Evolutionary conservation across 1,284 basidiomycete genomes (phyloP), one percentile per base, ranked within the genome.

Genomic region (Austroboletus novae-zelandiae): DNA sequence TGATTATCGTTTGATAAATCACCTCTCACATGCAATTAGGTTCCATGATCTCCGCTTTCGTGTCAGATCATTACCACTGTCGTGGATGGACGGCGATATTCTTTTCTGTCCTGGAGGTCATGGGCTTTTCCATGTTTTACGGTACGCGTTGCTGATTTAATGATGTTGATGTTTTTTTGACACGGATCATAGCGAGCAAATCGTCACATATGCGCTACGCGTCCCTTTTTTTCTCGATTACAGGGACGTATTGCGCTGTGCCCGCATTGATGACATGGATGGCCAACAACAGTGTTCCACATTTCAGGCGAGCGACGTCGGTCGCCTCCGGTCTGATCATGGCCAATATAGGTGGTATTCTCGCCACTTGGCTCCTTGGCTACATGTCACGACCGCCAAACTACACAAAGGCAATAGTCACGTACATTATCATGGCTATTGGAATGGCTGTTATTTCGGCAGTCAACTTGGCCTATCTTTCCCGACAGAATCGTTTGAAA

Each of bases 261-360:
- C 75, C 79, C 1, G 68, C 76, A 8, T 52, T 77, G 23, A 65
- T 70, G 5, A 75, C 79, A 0, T 83, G 81, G 80, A 64, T 67
- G 45, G 72, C 82, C 14, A 84, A 83, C 63, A 85, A 85, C 64
- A 72, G 78, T 20, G 70, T 76, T 0, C 80, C 80, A 1, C 74
- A 81, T 57, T 71, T 75, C 47, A 71, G 79, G 40, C 73, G 81
- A 36, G 80, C 80, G 5, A 78, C 79, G 0, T 72, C 75, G 17
- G 72, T 84, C 43, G 80, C 79, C 7, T 66, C 81, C 29, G 77
- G 73, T 0, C 80, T 80, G 56, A 74, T 80, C 55, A 65, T 74
- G 62, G 78, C 76, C 30, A 83, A 82, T 61, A 66, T 70, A 0
- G 82, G 81, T 13, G 83, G 79, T 9, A 83, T 85, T 50, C 71